Base-by-base conservation (phyloP, 306 rosid genomes). In the Acacia confusa region DNA sequence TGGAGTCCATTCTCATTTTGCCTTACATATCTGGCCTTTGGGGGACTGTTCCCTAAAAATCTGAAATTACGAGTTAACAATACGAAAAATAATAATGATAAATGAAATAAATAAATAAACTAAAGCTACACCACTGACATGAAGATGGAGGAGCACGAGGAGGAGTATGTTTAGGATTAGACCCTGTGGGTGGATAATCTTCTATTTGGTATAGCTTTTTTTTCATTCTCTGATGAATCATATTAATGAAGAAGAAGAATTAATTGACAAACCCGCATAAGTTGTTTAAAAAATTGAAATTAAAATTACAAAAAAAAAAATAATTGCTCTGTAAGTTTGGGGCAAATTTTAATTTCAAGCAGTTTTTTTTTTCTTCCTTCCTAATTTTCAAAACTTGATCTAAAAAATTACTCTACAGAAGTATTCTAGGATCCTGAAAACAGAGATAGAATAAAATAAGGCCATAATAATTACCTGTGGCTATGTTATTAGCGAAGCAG, bases 81-180 rank as follows among this genome's bases (percentile, higher is more conserved):
- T 48, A 1, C 53, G 7, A 15, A 44, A 44, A 47, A 17, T 17
- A 50, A 50, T 16, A 50, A 50, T 17, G 16, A 50, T 17, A 17
- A 6, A 50, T 50, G 22, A 50, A 50, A 50, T 2, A 19, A 50
- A 50, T 50, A 47, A 15, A 16, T 47, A 14, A 15, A 44, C 13
- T 0, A 45, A 2, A 53, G 10, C 32, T 13, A 27, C 4, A 74
- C 14, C 12, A 55, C 32, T 19, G 20, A 75, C 67, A 28, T 2
- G 48, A 43, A 25, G 77, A 45, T 45, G 72, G 61, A 24, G 0
- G 25, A 9, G 25, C 52, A 45, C 4, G 52, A 14, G 52, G 48
- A 6, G 81, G 81, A 28, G 16, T 6, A 22, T 82, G 57, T 30
- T 76, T 70, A 19, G 85, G 78, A 61, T 82, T 45, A 19, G 82